Evolutionary conservation across 148 eudicot species (phyloP).

Genomic region (Cornus kousa): DNA sequence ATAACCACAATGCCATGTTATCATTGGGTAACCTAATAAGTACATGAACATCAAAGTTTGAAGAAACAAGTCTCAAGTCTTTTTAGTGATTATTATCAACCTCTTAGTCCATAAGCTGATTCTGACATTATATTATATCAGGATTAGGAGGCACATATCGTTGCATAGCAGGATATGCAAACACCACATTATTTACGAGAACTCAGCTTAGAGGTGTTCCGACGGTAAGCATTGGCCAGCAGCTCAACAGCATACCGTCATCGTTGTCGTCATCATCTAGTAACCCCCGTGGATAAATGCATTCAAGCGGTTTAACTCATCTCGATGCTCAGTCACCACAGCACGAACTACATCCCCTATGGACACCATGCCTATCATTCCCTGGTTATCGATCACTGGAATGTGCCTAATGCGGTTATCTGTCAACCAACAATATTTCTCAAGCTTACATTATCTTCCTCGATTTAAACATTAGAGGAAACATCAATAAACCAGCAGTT

Average conservation of each 20-base stretch:
- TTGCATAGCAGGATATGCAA: background rate
- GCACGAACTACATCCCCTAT: constrained; percentile 99
- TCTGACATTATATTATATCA: background rate
- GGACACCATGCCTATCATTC: constrained; percentile 94
- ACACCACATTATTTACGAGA: constrained; percentile 12
- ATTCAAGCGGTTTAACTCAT: constrained; percentile 87
- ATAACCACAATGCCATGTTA: background rate
- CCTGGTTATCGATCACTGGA: constrained; percentile 65
- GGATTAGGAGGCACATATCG: background rate
- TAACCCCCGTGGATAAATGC: constrained; percentile 94
- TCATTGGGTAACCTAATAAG: background rate
- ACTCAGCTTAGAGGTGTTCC: background rate
- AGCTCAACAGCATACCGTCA: constrained; percentile 3
- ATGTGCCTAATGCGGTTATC: constrained; percentile 98
- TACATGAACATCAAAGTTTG: background rate
- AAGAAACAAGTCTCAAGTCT: background rate
- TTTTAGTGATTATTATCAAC: constrained; percentile 11
- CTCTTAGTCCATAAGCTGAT: constrained; percentile 4
- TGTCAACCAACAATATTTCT: constrained; percentile 26
- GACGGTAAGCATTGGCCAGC: background rate
- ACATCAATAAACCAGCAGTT: background rate
- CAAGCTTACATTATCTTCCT: background rate
- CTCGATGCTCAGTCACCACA: constrained; percentile 87
- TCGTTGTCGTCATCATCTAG: constrained; percentile 60
- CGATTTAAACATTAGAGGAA: background rate